These are phyloP conservation scores for Aureobasidium sp. DNA, from an alignment of 2,329 filamentous ascomycete genomes.

Conservation along the genomic window DNA sequence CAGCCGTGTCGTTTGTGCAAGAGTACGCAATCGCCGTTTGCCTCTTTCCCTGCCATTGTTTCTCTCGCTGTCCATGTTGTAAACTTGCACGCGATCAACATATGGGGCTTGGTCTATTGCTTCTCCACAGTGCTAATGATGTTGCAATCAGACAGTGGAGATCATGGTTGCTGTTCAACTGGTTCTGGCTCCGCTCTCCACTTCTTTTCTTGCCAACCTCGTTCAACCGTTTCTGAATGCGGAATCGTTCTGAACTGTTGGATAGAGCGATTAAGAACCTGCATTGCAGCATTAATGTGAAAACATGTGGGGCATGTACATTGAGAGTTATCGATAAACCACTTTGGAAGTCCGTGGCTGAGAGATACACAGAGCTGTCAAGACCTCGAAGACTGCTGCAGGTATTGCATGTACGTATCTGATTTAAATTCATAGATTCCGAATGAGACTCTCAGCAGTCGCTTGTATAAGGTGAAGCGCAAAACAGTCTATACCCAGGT, in stretches of 20 bases:
- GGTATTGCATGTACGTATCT: neutral
- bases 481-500: neutral
- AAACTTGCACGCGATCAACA: neutral
- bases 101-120: neutral
- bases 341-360: neutral
- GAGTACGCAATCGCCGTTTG: neutral
- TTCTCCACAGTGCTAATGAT: neutral
- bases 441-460: neutral
- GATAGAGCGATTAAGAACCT: neutral
- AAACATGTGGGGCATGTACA: neutral
- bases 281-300: neutral
- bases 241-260: neutral
- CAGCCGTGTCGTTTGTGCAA: neutral
- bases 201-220: neutral
- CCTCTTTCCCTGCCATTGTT: neutral
- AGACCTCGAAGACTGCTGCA: neutral
- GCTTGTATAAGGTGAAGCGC: neutral
- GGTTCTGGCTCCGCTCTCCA: conserved; percentile 4
- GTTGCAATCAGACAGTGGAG: neutral
- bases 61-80: neutral
- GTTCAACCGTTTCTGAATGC: neutral
- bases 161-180: neutral
- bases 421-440: neutral
- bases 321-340: neutral
- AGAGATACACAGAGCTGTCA: neutral